Conservation (phyloP, 352 stramenopile genomes). For the Phytophthora gonapodyides region DNA sequence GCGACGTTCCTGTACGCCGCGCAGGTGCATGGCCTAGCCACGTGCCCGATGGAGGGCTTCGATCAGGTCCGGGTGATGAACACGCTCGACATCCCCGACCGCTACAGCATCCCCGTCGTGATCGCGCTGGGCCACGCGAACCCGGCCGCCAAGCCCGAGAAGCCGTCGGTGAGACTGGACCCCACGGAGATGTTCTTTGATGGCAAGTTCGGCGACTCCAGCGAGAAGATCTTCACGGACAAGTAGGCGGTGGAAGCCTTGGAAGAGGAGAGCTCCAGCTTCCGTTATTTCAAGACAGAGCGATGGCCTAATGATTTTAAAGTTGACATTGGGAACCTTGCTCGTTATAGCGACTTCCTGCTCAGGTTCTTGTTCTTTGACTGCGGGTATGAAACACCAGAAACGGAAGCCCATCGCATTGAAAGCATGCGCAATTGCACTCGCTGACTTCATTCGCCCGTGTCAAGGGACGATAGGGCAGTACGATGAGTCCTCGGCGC, state of each 20-base stretch:
- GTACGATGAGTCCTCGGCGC: too few species aligned
- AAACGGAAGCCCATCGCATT: too few species aligned
- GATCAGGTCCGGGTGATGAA: slow-evolving; percentile 67
- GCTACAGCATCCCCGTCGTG: slow-evolving; percentile 77
- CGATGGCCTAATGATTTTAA: not conserved
- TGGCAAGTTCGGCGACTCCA: slow-evolving; percentile 80
- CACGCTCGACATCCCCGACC: slow-evolving; percentile 76
- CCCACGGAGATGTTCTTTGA: slow-evolving; percentile 84
- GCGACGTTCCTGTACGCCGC: slow-evolving; percentile 74
- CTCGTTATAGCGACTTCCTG: too few species aligned
- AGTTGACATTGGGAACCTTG: not conserved
- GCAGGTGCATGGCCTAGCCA: slow-evolving; percentile 67
- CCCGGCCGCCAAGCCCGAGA: slow-evolving; percentile 18
- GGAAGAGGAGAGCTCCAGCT: too few species aligned
- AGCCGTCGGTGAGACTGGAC: slow-evolving; percentile 51
- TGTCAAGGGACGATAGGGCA: too few species aligned
- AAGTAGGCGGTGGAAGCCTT: slow-evolving; percentile 20
- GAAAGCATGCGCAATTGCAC: too few species aligned
- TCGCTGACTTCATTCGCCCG: too few species aligned
- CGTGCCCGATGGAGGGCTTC: slow-evolving; percentile 83
- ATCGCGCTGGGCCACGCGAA: slow-evolving; percentile 71
- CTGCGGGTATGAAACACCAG: too few species aligned
- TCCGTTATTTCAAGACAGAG: too few species aligned
- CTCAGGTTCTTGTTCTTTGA: too few species aligned
- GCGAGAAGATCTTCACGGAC: slow-evolving; percentile 55